These are phyloP conservation scores for Toxicodendron radicans DNA, from an alignment of 345 rosid genomes.

Conservation along the genomic window DNA sequence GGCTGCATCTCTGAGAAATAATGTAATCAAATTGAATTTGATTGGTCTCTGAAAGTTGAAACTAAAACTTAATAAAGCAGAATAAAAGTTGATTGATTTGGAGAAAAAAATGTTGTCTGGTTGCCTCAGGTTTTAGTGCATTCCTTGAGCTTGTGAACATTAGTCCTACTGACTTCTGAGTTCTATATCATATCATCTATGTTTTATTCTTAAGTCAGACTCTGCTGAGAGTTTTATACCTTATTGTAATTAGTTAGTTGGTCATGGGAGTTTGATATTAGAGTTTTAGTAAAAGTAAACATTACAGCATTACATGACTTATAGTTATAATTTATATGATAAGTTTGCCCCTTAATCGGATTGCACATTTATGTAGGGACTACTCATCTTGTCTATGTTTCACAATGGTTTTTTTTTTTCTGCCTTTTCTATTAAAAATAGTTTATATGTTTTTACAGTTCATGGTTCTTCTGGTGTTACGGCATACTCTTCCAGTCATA, in stretches of 20 bases:
- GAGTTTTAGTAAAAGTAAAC: not conserved
- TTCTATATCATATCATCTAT: not conserved
- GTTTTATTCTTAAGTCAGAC: not conserved
- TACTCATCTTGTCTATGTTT: not conserved
- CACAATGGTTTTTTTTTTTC: not conserved
- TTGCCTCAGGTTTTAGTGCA: not conserved
- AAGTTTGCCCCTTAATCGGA: not conserved
- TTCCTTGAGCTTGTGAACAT: not conserved
- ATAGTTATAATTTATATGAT: not conserved
- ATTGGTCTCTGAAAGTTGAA: not conserved
- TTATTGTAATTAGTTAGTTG: not conserved
- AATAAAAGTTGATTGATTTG: not conserved
- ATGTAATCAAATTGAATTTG: not conserved
- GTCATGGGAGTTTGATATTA: not conserved
- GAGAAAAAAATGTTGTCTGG: not conserved
- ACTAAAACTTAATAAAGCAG: not conserved
- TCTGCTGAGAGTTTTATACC: not conserved
- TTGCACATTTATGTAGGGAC: not conserved
- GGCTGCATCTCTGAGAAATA: not conserved
- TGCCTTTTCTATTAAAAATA: not conserved
- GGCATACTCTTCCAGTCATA: constrained; percentile 67
- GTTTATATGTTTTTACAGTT: constrained; percentile 45
- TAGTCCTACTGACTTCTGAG: not conserved
- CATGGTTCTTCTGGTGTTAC: constrained; percentile 61
- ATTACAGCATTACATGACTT: not conserved